Evolutionary conservation across 345 rosid genomes (phyloP).

Genomic region (Viola odorata): DNA sequence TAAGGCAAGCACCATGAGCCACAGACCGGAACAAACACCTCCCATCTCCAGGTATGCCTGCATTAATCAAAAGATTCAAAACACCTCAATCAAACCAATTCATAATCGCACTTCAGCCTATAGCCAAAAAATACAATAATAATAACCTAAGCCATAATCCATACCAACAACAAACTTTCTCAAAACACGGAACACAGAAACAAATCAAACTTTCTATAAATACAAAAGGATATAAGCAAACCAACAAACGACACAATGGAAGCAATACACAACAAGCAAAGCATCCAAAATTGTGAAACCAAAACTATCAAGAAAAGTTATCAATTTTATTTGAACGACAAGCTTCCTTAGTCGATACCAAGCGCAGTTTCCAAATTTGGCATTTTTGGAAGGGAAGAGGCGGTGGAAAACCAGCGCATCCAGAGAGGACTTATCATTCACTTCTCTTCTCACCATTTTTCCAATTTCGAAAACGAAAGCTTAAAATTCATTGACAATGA

Average conservation of each 20-base stretch:
- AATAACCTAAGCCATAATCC: conserved; percentile 35
- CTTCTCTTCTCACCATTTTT: not conserved
- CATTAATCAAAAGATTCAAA: conserved; percentile 2
- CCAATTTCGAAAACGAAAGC: not conserved
- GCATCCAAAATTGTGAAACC: not conserved
- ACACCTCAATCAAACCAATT: not conserved
- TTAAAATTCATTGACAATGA: not conserved
- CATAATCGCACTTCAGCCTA: not conserved
- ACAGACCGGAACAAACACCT: conserved; percentile 72
- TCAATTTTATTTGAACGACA: not conserved
- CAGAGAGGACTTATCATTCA: not conserved
- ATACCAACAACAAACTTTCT: conserved; percentile 15
- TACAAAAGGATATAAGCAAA: not conserved
- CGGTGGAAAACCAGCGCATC: conserved; percentile 3
- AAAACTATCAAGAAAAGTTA: not conserved
- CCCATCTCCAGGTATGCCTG: conserved; percentile 65
- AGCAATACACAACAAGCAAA: not conserved
- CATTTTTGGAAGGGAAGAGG: conserved; percentile 13
- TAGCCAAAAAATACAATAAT: not conserved
- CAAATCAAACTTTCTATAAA: conserved; percentile 1
- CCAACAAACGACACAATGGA: conserved; percentile 13
- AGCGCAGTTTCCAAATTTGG: conserved; percentile 21
- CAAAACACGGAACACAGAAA: not conserved
- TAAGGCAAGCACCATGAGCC: conserved; percentile 45
- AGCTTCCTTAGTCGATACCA: conserved; percentile 21